These are phyloP conservation scores for Balamuthia mandrillaris DNA, from an alignment of 208 protist genomes.

Conservation along the genomic window DNA sequence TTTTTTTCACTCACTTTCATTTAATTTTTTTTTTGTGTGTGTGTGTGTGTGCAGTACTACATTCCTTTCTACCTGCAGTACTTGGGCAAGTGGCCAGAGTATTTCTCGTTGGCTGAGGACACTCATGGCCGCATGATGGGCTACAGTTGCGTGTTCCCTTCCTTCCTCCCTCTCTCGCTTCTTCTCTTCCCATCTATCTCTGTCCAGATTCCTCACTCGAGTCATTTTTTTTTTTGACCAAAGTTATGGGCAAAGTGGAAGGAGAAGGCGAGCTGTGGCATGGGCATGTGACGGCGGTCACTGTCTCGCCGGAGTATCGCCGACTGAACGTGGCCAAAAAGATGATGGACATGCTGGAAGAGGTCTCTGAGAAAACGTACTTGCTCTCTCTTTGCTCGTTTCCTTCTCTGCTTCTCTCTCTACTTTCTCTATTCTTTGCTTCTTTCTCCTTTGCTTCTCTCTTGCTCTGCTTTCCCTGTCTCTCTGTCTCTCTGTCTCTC, in stretches of 20 bases:
- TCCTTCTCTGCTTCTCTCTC: too few species aligned
- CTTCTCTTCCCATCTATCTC: too few species aligned
- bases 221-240: not conserved
- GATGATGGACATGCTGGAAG: conserved; percentile 92
- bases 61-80: conserved; percentile 96
- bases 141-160: too few species aligned
- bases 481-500: too few species aligned
- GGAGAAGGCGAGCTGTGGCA: conserved; percentile 89
- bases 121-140: conserved; percentile 87
- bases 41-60: conserved; percentile 76
- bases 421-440: too few species aligned
- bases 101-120: conserved; percentile 85
- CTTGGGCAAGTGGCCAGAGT: conserved; percentile 93
- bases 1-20: not conserved
- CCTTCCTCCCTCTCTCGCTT: too few species aligned
- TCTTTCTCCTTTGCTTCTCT: too few species aligned
- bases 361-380: conserved; percentile 76
- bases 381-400: not conserved
- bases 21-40: not conserved
- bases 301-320: conserved; percentile 93
- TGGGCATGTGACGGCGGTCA: conserved; percentile 98
- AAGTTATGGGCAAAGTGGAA: conserved; percentile 91
- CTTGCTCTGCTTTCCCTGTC: too few species aligned
- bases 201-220: too few species aligned
- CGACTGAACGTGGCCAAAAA: conserved; percentile 86